Conservation (phyloP, 202 grass and related monocot genomes). For the Hordeum pubiflorum region DNA sequence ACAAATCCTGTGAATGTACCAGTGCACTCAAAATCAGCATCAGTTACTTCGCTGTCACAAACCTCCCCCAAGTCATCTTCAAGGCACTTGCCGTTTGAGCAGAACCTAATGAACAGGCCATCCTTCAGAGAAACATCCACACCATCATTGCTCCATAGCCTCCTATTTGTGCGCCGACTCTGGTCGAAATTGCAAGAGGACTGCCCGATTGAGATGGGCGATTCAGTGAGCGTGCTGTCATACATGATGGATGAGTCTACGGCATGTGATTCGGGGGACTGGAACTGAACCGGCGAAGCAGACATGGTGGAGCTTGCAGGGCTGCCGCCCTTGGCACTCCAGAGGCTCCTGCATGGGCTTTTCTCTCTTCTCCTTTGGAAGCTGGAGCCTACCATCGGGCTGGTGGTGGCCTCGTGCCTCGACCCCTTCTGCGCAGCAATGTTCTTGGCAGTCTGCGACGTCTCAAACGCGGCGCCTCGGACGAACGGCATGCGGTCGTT, state of each 20-base stretch:
- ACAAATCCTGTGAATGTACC: slow-evolving; percentile 64
- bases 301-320: slow-evolving; percentile 8
- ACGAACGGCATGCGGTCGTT: slow-evolving; percentile 92
- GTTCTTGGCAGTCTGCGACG: slow-evolving; percentile 59
- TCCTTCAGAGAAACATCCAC: slow-evolving; percentile 93
- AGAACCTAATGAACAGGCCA: slow-evolving; percentile 59
- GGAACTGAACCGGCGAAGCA: slow-evolving; percentile 25
- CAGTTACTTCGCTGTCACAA: slow-evolving; percentile 34
- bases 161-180: slow-evolving; percentile 51
- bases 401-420: slow-evolving; percentile 53
- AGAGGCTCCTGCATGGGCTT: slow-evolving; percentile 51
- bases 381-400: slow-evolving; percentile 47
- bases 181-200: slow-evolving; percentile 53
- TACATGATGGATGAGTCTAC: slow-evolving; percentile 71
- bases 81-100: slow-evolving; percentile 19
- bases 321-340: slow-evolving; percentile 31
- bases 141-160: slow-evolving; percentile 62
- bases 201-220: slow-evolving; percentile 48
- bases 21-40: slow-evolving; percentile 37
- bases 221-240: slow-evolving; percentile 42
- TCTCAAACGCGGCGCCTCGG: slow-evolving; percentile 90
- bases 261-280: slow-evolving; percentile 68
- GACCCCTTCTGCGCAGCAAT: slow-evolving; percentile 64
- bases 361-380: slow-evolving; percentile 42
- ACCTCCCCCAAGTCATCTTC: slow-evolving; percentile 47